Percentiles rank a stretch among this genome's conserved stretches.
Evolutionary conservation across 345 rosid species (phyloP).

Genomic region (Angophora floribunda): DNA sequence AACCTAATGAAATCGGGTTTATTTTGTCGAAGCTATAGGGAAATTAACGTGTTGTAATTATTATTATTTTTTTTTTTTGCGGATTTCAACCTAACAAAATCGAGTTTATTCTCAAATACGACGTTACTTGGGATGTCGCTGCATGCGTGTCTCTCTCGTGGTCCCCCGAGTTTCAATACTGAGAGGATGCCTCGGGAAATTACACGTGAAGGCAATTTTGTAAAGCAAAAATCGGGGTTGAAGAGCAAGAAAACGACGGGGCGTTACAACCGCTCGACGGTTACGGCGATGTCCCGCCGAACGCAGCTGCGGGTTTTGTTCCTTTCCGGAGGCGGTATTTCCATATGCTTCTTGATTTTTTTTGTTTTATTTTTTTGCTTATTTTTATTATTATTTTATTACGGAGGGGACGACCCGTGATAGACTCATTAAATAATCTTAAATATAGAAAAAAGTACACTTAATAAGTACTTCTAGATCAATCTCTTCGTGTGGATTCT

Average conservation of each 20-base stretch:
- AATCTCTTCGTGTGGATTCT: not conserved
- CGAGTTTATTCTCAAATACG: not conserved
- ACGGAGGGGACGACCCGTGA: not conserved
- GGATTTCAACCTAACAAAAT: not conserved
- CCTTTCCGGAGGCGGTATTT: not conserved
- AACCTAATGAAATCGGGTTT: no score
- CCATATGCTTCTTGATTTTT: not conserved
- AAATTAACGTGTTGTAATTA: no score
- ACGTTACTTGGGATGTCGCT: not conserved
- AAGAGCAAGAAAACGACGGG: not conserved
- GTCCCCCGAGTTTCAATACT: not conserved
- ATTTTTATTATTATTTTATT: not conserved
- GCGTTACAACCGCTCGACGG: not conserved
- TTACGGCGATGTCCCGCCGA: not conserved
- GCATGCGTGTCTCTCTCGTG: not conserved
- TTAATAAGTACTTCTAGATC: not conserved
- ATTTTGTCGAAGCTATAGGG: not conserved
- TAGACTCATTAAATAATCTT: not conserved
- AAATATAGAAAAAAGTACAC: no score
- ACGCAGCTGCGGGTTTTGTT: not conserved
- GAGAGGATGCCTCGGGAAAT: not conserved
- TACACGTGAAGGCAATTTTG: not conserved
- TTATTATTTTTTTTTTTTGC: not conserved
- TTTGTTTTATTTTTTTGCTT: not conserved
- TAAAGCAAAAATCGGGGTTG: not conserved